Evolutionary conservation across 163 green algal genomes (phyloP).

Genomic region (Trebouxiophyceae sp.): DNA sequence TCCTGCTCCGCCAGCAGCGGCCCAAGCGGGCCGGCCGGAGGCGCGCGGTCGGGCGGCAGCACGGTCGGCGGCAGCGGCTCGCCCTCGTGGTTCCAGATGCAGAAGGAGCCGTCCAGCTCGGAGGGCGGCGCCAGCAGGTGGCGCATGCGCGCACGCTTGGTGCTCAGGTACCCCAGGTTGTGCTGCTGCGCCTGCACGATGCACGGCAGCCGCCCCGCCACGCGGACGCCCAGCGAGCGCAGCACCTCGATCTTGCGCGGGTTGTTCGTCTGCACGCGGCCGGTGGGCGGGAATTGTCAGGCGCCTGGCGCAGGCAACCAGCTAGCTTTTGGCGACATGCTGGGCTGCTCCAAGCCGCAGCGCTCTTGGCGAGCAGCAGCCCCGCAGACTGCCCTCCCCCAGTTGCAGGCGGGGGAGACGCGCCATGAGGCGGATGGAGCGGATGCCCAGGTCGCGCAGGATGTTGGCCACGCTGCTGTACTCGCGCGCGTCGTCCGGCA

Average conservation of each 20-base stretch:
- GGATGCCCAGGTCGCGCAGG: constrained; percentile 65
- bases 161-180: constrained; percentile 73
- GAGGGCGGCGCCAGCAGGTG: constrained; percentile 22
- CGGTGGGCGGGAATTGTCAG: too few species aligned
- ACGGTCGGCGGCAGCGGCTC: constrained; percentile 3
- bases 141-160: constrained; percentile 53
- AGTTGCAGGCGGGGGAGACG: constrained; percentile 9
- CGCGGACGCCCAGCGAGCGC: constrained; percentile 53
- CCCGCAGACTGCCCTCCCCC: too few species aligned
- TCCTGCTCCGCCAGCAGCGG: not conserved
- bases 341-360: too few species aligned
- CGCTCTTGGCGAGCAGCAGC: too few species aligned
- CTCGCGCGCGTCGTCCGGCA: constrained; percentile 87
- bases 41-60: not conserved
- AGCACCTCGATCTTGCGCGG: constrained; percentile 80
- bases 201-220: constrained; percentile 75
- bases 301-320: too few species aligned
- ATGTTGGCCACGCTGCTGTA: constrained; percentile 87
- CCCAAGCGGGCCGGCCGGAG: not conserved
- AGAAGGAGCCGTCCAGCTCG: constrained; percentile 39
- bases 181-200: constrained; percentile 60
- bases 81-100: constrained; percentile 36
- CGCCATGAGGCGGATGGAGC: constrained; percentile 76
- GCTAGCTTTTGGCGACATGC: too few species aligned
- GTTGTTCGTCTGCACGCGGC: constrained; percentile 79